phyloP scores from a whole-genome alignment of 2,329 filamentous ascomycete species.

The Colletotrichum camelliae region DNA sequence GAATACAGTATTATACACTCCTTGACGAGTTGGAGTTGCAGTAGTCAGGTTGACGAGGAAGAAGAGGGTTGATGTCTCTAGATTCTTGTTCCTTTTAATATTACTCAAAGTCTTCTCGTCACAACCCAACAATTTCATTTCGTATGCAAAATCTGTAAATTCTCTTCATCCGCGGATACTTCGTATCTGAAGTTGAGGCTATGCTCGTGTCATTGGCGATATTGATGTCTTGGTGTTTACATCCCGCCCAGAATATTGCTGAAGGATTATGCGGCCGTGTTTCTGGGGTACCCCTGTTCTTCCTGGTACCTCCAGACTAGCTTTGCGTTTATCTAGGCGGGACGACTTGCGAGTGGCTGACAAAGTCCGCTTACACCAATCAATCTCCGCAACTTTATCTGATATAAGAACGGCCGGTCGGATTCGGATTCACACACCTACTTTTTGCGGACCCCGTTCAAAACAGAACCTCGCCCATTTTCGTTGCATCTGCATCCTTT shows the following conservation, averaged over 20 bases:
- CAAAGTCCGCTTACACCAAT: not conserved
- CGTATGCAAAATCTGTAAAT: not conserved
- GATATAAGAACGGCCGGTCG: not conserved
- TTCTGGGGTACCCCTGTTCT: not conserved
- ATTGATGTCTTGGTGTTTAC: not conserved
- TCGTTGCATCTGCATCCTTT: accelerated
- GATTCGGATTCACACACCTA: not conserved
- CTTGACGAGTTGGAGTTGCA: not conserved
- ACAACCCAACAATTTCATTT: not conserved
- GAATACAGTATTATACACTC: not conserved
- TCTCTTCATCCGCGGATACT: not conserved
- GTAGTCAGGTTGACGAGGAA: accelerated
- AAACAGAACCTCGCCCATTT: not conserved
- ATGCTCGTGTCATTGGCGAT: not conserved
- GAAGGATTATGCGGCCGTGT: not conserved
- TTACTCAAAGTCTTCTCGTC: not conserved
- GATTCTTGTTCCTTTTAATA: not conserved
- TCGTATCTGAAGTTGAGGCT: not conserved
- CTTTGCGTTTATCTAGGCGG: not conserved
- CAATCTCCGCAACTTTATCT: not conserved
- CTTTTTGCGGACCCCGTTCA: not conserved
- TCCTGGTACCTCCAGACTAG: accelerated
- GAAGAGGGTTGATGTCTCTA: accelerated
- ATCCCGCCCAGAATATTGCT: not conserved
- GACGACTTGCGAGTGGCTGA: not conserved